Conservation (phyloP, 1,139 yeast species). For the Debaryomyces sp. region DNA sequence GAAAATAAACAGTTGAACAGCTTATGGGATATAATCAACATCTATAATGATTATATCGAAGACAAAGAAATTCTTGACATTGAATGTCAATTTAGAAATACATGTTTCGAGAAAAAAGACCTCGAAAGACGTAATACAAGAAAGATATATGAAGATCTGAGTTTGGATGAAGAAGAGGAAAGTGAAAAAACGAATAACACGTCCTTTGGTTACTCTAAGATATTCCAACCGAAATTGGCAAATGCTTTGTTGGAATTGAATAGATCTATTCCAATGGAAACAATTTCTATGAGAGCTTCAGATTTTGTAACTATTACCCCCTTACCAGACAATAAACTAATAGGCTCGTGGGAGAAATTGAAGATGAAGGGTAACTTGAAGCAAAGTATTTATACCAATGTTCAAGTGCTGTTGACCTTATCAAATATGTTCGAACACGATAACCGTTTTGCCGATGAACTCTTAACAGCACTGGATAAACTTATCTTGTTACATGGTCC, state of each 20-base stretch:
- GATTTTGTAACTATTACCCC: slow-evolving; percentile 4
- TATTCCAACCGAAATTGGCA: background rate
- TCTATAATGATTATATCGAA: background rate
- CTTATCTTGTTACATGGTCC: slow-evolving; percentile 43
- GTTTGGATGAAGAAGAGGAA: background rate
- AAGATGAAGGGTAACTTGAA: slow-evolving; percentile 25
- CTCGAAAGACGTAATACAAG: background rate
- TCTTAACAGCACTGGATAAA: slow-evolving; percentile 15
- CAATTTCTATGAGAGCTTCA: background rate
- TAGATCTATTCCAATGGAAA: background rate
- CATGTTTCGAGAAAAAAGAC: background rate
- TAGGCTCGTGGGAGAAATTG: slow-evolving; percentile 30
- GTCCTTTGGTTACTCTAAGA: background rate
- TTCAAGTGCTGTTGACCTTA: slow-evolving; percentile 25
- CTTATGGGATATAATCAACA: background rate
- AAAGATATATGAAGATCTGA: background rate
- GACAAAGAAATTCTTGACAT: background rate
- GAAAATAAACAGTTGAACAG: background rate
- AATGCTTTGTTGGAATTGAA: background rate
- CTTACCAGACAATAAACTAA: slow-evolving; percentile 25
- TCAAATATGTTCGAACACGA: slow-evolving; percentile 8
- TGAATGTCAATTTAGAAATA: background rate
- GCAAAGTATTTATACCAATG: slow-evolving; percentile 21
- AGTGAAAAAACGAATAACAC: background rate
- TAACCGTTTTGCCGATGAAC: background rate